phyloP scores from a whole-genome alignment of 73 alveolate species.

The Tetrahymena thermophila region DNA sequence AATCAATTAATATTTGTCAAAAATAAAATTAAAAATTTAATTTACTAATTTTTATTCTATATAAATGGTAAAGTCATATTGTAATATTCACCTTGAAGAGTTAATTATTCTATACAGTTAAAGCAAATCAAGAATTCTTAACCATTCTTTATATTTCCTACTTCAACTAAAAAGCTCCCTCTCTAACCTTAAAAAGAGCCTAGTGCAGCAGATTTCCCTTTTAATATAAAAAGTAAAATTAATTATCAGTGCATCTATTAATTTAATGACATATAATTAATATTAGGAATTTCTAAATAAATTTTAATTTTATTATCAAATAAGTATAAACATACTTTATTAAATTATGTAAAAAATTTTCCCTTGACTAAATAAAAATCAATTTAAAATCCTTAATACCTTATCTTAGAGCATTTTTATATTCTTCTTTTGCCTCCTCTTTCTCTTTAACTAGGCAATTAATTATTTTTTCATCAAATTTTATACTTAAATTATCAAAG shows the following conservation, averaged over 20 bases:
- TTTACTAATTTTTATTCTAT: neutral
- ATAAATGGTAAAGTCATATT: slow-evolving; percentile 30
- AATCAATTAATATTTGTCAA: neutral
- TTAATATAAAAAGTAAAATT: too few relatives aligned
- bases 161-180: slow-evolving; percentile 28
- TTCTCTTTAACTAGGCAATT: slow-evolving; percentile 4
- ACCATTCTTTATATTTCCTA: slow-evolving; percentile 49
- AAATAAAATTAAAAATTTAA: neutral
- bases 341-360: too few relatives aligned
- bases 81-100: slow-evolving; percentile 36
- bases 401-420: too few relatives aligned
- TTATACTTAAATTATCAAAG: neutral
- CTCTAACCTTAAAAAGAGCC: too few relatives aligned
- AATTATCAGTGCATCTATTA: too few relatives aligned
- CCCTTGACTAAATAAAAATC: too few relatives aligned
- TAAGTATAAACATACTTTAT: too few relatives aligned
- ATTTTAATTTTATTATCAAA: too few relatives aligned
- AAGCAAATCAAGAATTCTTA: slow-evolving; percentile 4
- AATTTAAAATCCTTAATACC: too few relatives aligned
- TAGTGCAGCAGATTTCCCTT: too few relatives aligned
- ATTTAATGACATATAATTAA: too few relatives aligned
- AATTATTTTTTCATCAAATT: neutral
- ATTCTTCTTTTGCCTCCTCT: slow-evolving; percentile 2
- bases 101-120: neutral
- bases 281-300: too few relatives aligned